Percentiles rank a stretch among this genome's conserved stretches.
Conservation (phyloP, 352 stramenopile genomes). For the Peronospora farinosa region DNA sequence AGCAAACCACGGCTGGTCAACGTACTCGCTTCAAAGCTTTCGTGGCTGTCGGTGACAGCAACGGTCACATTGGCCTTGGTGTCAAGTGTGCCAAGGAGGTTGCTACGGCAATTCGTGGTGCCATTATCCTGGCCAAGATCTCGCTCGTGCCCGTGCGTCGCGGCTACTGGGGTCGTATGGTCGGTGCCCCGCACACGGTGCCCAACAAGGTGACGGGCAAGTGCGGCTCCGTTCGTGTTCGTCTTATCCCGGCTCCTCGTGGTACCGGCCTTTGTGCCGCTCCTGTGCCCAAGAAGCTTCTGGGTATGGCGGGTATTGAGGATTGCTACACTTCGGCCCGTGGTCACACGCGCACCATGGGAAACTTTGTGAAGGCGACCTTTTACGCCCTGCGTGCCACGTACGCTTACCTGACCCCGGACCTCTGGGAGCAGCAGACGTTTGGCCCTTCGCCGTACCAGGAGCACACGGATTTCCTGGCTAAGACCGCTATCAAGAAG, state of each 20-base stretch:
- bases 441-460: constrained; percentile 93
- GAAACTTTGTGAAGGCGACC: constrained; percentile 99
- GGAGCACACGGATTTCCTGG: constrained; percentile 99
- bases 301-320: constrained; percentile 98
- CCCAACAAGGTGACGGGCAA: constrained; percentile 99
- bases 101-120: constrained; percentile 97
- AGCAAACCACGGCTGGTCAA: constrained; percentile 99
- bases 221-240: constrained; percentile 98
- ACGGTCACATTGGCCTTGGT: constrained; percentile 98
- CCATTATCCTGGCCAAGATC: constrained; percentile 99
- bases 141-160: constrained; percentile 96
- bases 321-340: constrained; percentile 95
- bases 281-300: constrained; percentile 97
- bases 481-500: constrained; percentile 92
- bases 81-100: constrained; percentile 99
- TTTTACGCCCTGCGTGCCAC: constrained; percentile 97
- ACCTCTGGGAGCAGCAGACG: constrained; percentile 97
- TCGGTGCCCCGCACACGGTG: constrained; percentile 94
- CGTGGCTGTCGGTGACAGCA: constrained; percentile 96
- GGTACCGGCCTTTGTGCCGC: constrained; percentile 98
- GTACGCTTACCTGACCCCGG: constrained; percentile 98
- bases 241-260: constrained; percentile 98
- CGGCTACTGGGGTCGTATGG: constrained; percentile 98
- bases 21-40: constrained; percentile 99
- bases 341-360: constrained; percentile 98